Percentiles rank a stretch among this genome's conserved stretches.
phyloP scores from a whole-genome alignment of 2,329 filamentous ascomycete species.

The Bipolaris zeicola region DNA sequence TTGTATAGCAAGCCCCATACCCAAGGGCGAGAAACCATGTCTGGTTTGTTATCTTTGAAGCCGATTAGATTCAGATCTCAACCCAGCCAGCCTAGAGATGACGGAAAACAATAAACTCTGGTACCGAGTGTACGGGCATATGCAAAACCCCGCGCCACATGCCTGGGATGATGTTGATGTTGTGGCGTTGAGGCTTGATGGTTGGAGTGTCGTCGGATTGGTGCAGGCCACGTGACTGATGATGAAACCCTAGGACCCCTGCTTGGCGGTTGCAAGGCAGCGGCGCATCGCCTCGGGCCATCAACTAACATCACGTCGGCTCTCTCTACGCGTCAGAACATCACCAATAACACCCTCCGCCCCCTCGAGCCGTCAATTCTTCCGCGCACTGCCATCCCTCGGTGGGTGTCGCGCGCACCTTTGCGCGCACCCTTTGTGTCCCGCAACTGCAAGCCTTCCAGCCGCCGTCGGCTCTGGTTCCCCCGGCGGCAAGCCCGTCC shows the following conservation, averaged over 20 bases:
- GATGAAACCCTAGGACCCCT: conserved; percentile 16
- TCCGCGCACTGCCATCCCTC: conserved; percentile 8
- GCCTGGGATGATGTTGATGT: neutral
- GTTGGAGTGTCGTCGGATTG: neutral
- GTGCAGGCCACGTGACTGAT: conserved; percentile 5
- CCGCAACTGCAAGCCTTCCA: conserved; percentile 5
- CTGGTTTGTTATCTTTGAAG: neutral
- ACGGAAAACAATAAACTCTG: neutral
- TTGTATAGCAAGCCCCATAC: conserved; percentile 23
- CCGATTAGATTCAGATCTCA: neutral
- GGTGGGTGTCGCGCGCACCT: conserved; percentile 18
- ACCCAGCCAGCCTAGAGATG: neutral
- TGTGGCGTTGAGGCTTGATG: neutral
- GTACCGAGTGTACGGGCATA: neutral
- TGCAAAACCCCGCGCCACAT: neutral
- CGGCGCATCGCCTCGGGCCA: conserved; percentile 12
- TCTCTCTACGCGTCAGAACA: conserved; percentile 12
- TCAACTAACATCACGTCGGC: conserved; percentile 25
- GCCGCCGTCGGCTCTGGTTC: conserved; percentile 18
- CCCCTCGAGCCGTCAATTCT: conserved; percentile 1
- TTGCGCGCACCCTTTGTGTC: conserved; percentile 19
- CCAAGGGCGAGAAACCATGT: neutral
- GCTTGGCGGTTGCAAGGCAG: conserved; percentile 15
- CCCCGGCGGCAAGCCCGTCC: conserved; percentile 19
- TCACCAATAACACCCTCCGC: neutral